phyloP scores from a whole-genome alignment of 176 grass and related monocot genomes.

The Tillandsia fasciculata region DNA sequence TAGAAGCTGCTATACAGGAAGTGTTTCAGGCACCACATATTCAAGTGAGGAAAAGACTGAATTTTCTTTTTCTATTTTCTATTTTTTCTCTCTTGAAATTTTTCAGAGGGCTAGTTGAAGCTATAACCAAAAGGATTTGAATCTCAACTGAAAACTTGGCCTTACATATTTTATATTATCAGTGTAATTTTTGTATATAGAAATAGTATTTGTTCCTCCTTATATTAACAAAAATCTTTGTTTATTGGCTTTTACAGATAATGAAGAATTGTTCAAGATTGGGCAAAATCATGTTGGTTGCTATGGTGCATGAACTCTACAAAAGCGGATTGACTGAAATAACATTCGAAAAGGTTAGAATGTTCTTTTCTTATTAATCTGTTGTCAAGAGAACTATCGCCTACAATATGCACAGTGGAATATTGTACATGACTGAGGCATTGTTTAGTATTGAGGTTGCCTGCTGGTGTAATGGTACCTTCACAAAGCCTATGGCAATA shows the following conservation, averaged over 20 bases:
- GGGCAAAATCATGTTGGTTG: conserved; percentile 79
- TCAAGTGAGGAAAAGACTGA: conserved; percentile 48
- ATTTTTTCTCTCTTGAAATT: not conserved
- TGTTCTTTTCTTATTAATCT: conserved; percentile 1
- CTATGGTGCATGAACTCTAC: conserved; percentile 88
- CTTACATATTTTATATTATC: not conserved
- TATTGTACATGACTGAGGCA: not conserved
- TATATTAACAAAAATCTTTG: not conserved
- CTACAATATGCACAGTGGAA: not conserved
- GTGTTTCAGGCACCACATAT: conserved; percentile 98
- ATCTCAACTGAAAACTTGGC: not conserved
- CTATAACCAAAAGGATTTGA: not conserved
- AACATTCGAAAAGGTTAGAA: conserved; percentile 73
- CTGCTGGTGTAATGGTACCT: no score
- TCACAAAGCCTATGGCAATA: no score
- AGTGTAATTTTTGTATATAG: not conserved
- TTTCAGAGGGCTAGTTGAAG: not conserved
- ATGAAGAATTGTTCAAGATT: conserved; percentile 90
- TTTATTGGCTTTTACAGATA: conserved; percentile 30
- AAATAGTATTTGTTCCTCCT: not conserved
- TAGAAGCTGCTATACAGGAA: conserved; percentile 83
- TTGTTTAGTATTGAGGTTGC: not conserved
- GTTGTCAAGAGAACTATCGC: not conserved
- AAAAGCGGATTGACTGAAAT: conserved; percentile 83
- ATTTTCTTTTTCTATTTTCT: not conserved